Evolutionary conservation across 495 filamentous ascomycete species (phyloP), one percentile per base, ranked within the genome.

Genomic region (Bathelium albidoporum): DNA sequence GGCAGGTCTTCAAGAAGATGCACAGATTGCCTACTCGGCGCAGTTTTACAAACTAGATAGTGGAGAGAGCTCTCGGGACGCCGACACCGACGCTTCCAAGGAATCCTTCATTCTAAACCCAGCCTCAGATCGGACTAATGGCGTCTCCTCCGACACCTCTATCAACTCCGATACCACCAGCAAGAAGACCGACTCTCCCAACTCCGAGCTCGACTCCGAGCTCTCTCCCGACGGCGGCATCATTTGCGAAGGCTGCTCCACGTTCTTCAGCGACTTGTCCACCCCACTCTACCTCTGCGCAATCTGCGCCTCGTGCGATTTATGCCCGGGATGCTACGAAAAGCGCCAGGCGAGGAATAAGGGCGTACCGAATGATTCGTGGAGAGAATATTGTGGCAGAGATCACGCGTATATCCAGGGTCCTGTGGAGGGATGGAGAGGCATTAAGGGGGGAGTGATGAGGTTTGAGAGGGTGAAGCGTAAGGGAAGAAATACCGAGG

Each of bases 91-190:
- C 5, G 1, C 24, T 29, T 55, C 24, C 7, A 55, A 55, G 9
- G 20, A 29, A 26, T 3, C 0, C 49, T 28, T 24, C 0, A 29
- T 24, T 55, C 20, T 24, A 26, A 55, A 26, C 0, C 1, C 49
- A 55, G 24, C 49, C 49, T 55, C 49, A 0, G 24, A 55, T 49
- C 20, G 5, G 11, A 49, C 44, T 1, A 49, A 49, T 49, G 44
- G 44, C 44, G 44, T 49, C 49, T 5, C 7, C 24, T 55, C 49
- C 49, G 24, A 55, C 49, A 16, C 22, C 7, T 28, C 49, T 29
- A 29, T 7, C 49, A 55, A 29, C 49, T 0, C 24, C 49, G 89
- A 4, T 28, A 16, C 49, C 49, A n/a, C 24, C 4, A 55, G 20
- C 4, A 55, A 55, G 18, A 49, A 1, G 24, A 26, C 16, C 49